Evolutionary conservation across 164 flowering plant species (phyloP).

Genomic region (Macadamia tetraphylla): DNA sequence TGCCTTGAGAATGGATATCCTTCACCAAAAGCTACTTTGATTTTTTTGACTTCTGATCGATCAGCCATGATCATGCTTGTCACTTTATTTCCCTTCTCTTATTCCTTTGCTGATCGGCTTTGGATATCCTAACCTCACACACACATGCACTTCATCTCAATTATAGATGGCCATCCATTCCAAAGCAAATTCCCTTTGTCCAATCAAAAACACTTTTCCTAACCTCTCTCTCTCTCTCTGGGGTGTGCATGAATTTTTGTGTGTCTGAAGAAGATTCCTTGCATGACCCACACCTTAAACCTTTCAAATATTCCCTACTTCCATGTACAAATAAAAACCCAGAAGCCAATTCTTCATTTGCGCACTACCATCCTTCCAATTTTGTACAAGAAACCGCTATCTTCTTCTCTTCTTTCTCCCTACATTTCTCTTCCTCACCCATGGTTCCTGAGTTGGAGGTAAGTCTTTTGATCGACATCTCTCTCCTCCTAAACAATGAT

Average conservation of each 20-base stretch:
- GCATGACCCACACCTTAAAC: slow-evolving; percentile 57
- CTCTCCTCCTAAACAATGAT: neutral
- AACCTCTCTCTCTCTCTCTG: neutral
- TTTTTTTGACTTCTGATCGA: slow-evolving; percentile 7
- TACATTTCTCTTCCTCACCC: slow-evolving; percentile 9
- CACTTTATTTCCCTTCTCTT: slow-evolving; percentile 3
- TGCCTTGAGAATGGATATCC: slow-evolving; percentile 28
- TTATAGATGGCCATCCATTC: slow-evolving; percentile 24
- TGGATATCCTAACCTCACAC: slow-evolving; percentile 32
- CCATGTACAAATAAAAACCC: slow-evolving; percentile 36
- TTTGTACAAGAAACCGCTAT: slow-evolving; percentile 16
- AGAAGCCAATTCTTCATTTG: slow-evolving; percentile 35
- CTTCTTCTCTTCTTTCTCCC: slow-evolving; percentile 5
- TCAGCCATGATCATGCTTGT: neutral
- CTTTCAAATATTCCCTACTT: slow-evolving; percentile 49
- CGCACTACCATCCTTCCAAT: slow-evolving; percentile 14
- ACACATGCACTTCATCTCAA: slow-evolving; percentile 12
- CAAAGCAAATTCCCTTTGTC: slow-evolving; percentile 40
- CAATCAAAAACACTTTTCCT: slow-evolving; percentile 9
- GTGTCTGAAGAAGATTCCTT: slow-evolving; percentile 47
- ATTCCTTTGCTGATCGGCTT: slow-evolving; percentile 29
- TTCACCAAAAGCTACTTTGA: slow-evolving; percentile 30
- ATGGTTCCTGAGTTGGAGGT: slow-evolving; percentile 72
- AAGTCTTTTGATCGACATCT: slow-evolving; percentile 6
- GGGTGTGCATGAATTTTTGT: neutral